Base-by-base conservation (phyloP, 1,284 basidiomycete species). In the Fomitopsis schrenkii region DNA sequence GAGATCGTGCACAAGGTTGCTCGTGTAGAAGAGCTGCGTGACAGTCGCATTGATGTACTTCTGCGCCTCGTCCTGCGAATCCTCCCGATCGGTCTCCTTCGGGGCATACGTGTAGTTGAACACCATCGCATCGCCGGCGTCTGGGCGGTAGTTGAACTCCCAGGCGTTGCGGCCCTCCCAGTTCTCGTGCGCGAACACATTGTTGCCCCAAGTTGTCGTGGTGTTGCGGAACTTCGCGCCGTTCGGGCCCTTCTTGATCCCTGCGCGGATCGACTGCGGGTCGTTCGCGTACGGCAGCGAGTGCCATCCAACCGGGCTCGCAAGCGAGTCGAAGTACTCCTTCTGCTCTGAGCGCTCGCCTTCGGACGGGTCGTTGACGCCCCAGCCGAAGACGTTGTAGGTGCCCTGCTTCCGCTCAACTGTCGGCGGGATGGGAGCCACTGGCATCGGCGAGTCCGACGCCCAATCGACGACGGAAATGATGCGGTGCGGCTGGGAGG, bases 21-120 rank as follows among this genome's bases (percentile, higher is more conserved):
- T 83, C 26, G 95, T 97, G 80, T 96, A 97, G 83, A 97, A 97
- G 41, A 97, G 80, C 75, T 98, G 94, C 1, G 95, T 86, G 60
- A 97, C 78, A 10, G 93, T 91, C 17, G 87, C 79, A 75, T 97
- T 93, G 75, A 96, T 89, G 76, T 94, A 94, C 67, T 86, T 84
- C 79, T 86, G 83, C 2, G 91, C 90, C 66, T 90, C 87, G 22
- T 77, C 79, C 63, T 85, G 78, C 2, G 87, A 81, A 22, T 82
- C 80, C 12, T 77, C 67, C 41, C 74, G 75, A 48, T 83, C 78
- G 1, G 83, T 83, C 58, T 74, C 63, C 67, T 80, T 71, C 4
- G 90, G 88, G 55, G 79, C 67, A 70, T 88, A 97, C 38, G 80
- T 76, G 80, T 79, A 97, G 71, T 91, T 77, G 74, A 95, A 97